phyloP scores from a whole-genome alignment of 2,329 filamentous ascomycete genomes.

The Tympanopsis confertula region DNA sequence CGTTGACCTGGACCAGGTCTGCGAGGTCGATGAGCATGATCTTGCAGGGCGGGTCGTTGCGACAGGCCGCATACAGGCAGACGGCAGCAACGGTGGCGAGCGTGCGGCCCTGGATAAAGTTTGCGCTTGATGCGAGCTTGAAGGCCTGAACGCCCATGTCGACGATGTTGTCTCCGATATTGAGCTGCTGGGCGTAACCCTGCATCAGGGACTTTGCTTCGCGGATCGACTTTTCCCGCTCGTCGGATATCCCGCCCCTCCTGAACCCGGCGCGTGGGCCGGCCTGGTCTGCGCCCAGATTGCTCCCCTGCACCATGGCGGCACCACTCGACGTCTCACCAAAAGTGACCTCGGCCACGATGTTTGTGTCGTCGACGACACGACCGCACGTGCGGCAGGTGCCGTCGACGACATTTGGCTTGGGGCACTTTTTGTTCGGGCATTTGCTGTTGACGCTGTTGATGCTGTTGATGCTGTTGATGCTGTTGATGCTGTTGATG shows the following conservation, averaged over 20 bases:
- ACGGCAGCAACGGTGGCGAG: slow-evolving; percentile 80
- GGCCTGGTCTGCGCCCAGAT: slow-evolving; percentile 74
- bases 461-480: no score
- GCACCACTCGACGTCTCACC: slow-evolving; percentile 78
- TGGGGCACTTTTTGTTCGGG: slow-evolving; percentile 48
- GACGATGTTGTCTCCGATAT: slow-evolving; percentile 48
- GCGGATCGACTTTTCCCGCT: slow-evolving; percentile 47
- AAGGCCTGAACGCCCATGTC: slow-evolving; percentile 63
- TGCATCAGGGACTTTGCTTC: slow-evolving; percentile 47
- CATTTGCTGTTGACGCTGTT: no score
- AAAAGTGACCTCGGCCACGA: slow-evolving; percentile 84
- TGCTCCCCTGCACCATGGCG: slow-evolving; percentile 82
- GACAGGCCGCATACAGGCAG: slow-evolving; percentile 79
- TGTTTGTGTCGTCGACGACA: slow-evolving; percentile 74
- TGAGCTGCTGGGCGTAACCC: slow-evolving; percentile 48
- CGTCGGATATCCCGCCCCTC: slow-evolving; percentile 43
- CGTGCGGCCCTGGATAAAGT: slow-evolving; percentile 77
- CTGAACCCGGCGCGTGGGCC: slow-evolving; percentile 57
- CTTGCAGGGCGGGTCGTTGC: slow-evolving; percentile 66
- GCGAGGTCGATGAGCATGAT: slow-evolving; percentile 94
- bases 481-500: no score
- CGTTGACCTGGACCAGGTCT: slow-evolving; percentile 69
- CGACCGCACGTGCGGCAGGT: slow-evolving; percentile 77
- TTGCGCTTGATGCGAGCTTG: slow-evolving; percentile 61
- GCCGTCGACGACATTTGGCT: slow-evolving; percentile 49